Evolutionary conservation across 1,139 yeast species (phyloP).

Genomic region (Kodamaea alishanica): DNA sequence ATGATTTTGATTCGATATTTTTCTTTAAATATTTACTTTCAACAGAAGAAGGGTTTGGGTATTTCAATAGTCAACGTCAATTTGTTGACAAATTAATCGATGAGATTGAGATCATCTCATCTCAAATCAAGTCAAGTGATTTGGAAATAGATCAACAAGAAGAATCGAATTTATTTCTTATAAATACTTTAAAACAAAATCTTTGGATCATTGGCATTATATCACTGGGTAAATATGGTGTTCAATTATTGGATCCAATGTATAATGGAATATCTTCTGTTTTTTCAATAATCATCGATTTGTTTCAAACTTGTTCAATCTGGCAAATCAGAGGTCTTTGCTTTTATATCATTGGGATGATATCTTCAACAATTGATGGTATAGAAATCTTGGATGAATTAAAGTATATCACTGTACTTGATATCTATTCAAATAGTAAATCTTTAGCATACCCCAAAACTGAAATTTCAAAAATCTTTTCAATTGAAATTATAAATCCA

Average conservation of each 20-base stretch:
- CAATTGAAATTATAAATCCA: constrained; percentile 28
- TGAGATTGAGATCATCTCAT: constrained; percentile 19
- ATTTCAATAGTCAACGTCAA: constrained; percentile 25
- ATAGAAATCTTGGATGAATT: constrained; percentile 80
- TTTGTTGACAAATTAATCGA: constrained; percentile 27
- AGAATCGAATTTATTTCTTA: constrained; percentile 9
- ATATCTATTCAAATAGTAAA: constrained; percentile 49
- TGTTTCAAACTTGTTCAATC: constrained; percentile 44
- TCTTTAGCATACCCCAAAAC: constrained; percentile 55
- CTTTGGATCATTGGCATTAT: constrained; percentile 88
- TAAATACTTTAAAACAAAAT: constrained; percentile 58
- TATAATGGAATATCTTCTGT: constrained; percentile 50
- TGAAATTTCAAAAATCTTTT: constrained; percentile 18
- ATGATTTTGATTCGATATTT: constrained; percentile 51
- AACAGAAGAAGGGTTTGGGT: constrained; percentile 72
- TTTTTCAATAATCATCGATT: constrained; percentile 45
- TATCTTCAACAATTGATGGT: constrained; percentile 74
- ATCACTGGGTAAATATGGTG: constrained; percentile 66
- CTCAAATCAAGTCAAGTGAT: constrained; percentile 15
- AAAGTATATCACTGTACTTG: constrained; percentile 66
- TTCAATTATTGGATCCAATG: constrained; percentile 60
- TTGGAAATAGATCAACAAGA: constrained; percentile 10
- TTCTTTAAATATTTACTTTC: constrained; percentile 77
- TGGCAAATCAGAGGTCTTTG: constrained; percentile 74
- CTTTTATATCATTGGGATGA: constrained; percentile 71